These are phyloP conservation scores for Mucor circinelloides DNA, from an alignment of 371 early-diverging fungal genomes.

Conservation along the genomic window DNA sequence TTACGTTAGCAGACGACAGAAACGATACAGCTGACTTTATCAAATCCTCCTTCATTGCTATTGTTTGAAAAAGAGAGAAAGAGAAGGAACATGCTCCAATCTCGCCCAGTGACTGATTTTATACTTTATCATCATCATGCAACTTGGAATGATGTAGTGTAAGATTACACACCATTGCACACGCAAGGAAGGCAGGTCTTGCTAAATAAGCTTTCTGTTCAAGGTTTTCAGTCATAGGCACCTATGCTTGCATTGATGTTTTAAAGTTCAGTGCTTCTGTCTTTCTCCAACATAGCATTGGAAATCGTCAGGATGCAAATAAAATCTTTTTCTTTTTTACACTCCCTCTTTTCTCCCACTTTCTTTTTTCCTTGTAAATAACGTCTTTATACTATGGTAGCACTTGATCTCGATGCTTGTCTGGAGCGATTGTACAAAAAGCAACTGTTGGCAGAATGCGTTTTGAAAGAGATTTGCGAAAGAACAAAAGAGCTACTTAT, in stretches of 20 bases:
- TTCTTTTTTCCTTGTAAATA: conserved; percentile 3
- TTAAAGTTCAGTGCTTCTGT: background rate
- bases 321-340: background rate
- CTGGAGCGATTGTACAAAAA: conserved; percentile 73
- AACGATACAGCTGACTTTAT: conserved; percentile 57
- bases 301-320: background rate
- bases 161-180: background rate
- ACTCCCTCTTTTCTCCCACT: background rate
- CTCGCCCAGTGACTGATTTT: background rate
- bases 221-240: too few species aligned
- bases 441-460: conserved; percentile 82
- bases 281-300: background rate
- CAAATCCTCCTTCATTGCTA: conserved; percentile 50
- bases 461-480: conserved; percentile 88
- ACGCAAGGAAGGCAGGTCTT: too few species aligned
- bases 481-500: conserved; percentile 85
- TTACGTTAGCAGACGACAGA: conserved; percentile 55
- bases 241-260: background rate
- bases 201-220: background rate
- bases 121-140: background rate
- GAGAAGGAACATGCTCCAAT: background rate
- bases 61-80: background rate
- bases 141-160: background rate
- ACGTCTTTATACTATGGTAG: conserved; percentile 32
- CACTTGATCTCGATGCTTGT: conserved; percentile 73